phyloP scores from a whole-genome alignment of 345 rosid species.

The Limnanthes douglasii region DNA sequence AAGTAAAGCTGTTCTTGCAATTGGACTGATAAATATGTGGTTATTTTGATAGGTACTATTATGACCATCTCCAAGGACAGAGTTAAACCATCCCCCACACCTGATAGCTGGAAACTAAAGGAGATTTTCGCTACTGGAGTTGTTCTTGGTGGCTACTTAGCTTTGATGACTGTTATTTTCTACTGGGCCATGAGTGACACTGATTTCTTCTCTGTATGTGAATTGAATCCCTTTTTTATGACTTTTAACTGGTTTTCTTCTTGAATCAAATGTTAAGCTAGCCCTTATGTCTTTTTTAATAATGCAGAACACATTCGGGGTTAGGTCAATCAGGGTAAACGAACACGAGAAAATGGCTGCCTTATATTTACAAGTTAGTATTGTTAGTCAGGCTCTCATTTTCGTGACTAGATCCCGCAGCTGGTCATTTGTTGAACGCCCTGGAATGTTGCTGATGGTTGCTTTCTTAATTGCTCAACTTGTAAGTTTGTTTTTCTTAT shows the following conservation, averaged over 20 bases:
- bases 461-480: constrained; percentile 22
- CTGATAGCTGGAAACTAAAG: constrained; percentile 87
- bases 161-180: constrained; percentile 81
- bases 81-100: constrained; percentile 94
- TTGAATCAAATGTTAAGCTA: background rate
- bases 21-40: constrained; percentile 1
- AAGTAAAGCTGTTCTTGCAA: background rate
- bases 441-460: constrained; percentile 16
- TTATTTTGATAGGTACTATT: constrained; percentile 47
- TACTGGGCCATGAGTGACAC: constrained; percentile 59
- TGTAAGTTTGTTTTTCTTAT: constrained; percentile 26
- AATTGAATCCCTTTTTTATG: background rate
- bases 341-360: constrained; percentile 31
- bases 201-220: constrained; percentile 32
- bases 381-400: constrained; percentile 24
- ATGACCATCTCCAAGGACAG: constrained; percentile 94
- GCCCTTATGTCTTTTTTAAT: background rate
- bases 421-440: constrained; percentile 24
- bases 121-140: constrained; percentile 92
- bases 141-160: constrained; percentile 70
- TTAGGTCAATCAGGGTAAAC: constrained; percentile 19
- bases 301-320: constrained; percentile 51
- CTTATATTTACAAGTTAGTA: constrained; percentile 45
- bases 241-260: background rate
- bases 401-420: constrained; percentile 24